phyloP scores from a whole-genome alignment of 441 rosid genomes.

The Erodium texanum region DNA sequence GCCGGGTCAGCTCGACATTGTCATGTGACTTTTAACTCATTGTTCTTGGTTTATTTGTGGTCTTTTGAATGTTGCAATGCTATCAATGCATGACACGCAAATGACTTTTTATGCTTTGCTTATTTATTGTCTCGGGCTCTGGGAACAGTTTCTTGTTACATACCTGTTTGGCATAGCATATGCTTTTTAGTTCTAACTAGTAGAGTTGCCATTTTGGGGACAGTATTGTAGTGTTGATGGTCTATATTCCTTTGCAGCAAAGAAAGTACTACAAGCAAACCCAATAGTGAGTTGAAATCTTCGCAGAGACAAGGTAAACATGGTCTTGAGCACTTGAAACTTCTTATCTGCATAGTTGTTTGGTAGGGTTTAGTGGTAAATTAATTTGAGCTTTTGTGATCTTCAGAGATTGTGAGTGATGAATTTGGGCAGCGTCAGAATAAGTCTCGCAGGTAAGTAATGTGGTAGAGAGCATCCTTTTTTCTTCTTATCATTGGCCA shows the following conservation, averaged over 20 bases:
- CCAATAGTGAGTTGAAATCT: constrained; percentile 51
- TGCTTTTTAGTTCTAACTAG: background rate
- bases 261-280: constrained; percentile 41
- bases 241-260: constrained; percentile 44
- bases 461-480: too few species aligned
- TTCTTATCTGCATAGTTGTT: background rate
- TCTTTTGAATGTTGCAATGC: too few species aligned
- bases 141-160: too few species aligned
- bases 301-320: constrained; percentile 51
- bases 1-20: background rate
- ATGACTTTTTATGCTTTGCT: background rate
- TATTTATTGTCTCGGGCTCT: too few species aligned
- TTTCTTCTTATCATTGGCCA: too few species aligned
- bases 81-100: too few species aligned
- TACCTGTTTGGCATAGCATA: background rate
- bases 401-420: constrained; percentile 42
- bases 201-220: background rate
- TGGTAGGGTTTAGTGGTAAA: background rate
- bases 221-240: background rate
- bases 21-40: background rate
- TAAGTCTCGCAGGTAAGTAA: constrained; percentile 66
- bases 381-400: constrained; percentile 10
- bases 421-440: constrained; percentile 59
- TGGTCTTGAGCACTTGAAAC: background rate
- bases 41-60: too few species aligned